phyloP scores from a whole-genome alignment of 2,329 filamentous ascomycete genomes.

The Beauveria medogensis region DNA sequence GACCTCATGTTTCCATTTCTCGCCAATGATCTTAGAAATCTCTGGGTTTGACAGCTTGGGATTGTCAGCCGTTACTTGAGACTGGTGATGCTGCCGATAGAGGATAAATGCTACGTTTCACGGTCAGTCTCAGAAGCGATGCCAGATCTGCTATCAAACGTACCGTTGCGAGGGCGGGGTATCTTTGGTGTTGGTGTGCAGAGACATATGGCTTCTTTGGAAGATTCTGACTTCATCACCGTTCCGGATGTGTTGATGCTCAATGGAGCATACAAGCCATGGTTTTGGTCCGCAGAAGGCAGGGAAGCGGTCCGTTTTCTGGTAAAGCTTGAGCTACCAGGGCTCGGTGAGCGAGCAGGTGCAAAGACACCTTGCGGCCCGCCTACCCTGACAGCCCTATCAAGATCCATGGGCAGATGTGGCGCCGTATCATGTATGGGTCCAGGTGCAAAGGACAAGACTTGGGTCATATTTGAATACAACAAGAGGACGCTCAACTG shows the following conservation, averaged over 20 bases:
- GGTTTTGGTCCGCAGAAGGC: constrained; percentile 36
- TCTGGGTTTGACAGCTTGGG: constrained; percentile 92
- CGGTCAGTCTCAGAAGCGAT: not conserved
- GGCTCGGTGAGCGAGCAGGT: constrained; percentile 11
- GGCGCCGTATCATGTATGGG: constrained; percentile 18
- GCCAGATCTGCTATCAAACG: constrained; percentile 21
- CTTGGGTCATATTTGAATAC: constrained; percentile 18
- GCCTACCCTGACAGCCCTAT: constrained; percentile 14
- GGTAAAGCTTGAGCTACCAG: constrained; percentile 11
- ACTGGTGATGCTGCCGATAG: constrained; percentile 89
- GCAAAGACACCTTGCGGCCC: constrained; percentile 11
- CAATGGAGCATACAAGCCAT: constrained; percentile 23
- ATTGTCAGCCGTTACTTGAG: constrained; percentile 68
- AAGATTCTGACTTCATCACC: constrained; percentile 22
- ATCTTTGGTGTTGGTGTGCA: constrained; percentile 50
- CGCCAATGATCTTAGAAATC: constrained; percentile 93
- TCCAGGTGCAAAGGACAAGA: constrained; percentile 18
- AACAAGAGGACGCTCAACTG: constrained; percentile 3
- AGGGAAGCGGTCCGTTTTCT: constrained; percentile 40
- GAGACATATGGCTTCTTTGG: constrained; percentile 43
- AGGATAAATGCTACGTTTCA: constrained; percentile 76
- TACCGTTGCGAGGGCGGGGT: constrained; percentile 51
- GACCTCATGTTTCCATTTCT: constrained; percentile 77
- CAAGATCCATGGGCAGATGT: constrained; percentile 17
- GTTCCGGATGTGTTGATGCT: constrained; percentile 20